These are phyloP conservation scores for Debaryomyces coudertii DNA, from an alignment of 1,139 yeast genomes.

Conservation along the genomic window DNA sequence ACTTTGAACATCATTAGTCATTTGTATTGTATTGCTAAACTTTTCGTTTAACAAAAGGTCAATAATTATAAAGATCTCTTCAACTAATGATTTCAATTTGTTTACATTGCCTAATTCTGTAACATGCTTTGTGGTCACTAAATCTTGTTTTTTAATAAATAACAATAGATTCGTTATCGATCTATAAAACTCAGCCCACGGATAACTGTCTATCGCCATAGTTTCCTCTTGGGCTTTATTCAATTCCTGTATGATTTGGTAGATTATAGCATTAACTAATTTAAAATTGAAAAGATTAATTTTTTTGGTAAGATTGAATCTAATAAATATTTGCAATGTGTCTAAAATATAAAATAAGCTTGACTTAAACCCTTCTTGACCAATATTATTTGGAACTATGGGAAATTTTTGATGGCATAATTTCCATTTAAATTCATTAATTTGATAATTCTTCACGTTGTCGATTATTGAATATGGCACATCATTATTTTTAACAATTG, in stretches of 20 bases:
- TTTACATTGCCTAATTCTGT: constrained; percentile 16
- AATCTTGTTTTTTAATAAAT: constrained; percentile 29
- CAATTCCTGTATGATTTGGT: constrained; percentile 23
- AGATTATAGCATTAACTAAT: constrained; percentile 28
- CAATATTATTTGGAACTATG: constrained; percentile 31
- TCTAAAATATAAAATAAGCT: constrained; percentile 43
- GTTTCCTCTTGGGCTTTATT: constrained; percentile 8
- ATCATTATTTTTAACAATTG: constrained; percentile 12
- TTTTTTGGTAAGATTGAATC: constrained; percentile 44
- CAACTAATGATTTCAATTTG: constrained; percentile 24
- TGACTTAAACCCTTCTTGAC: constrained; percentile 30
- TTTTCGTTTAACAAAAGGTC: constrained; percentile 22
- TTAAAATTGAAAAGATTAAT: constrained; percentile 35
- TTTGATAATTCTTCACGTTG: constrained; percentile 23
- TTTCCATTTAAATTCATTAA: constrained; percentile 47
- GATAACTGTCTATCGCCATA: constrained; percentile 22
- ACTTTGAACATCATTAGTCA: constrained; percentile 9
- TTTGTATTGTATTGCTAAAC: constrained; percentile 20
- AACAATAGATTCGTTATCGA: constrained; percentile 29
- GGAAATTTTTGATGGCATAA: constrained; percentile 45
- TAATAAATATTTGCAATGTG: constrained; percentile 35
- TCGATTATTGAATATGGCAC: constrained; percentile 12
- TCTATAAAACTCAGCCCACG: constrained; percentile 35
- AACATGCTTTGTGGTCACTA: constrained; percentile 22
- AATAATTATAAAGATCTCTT: constrained; percentile 32